Conservation (phyloP, 2,329 filamentous ascomycete genomes). For the Colletotrichum cereale region DNA sequence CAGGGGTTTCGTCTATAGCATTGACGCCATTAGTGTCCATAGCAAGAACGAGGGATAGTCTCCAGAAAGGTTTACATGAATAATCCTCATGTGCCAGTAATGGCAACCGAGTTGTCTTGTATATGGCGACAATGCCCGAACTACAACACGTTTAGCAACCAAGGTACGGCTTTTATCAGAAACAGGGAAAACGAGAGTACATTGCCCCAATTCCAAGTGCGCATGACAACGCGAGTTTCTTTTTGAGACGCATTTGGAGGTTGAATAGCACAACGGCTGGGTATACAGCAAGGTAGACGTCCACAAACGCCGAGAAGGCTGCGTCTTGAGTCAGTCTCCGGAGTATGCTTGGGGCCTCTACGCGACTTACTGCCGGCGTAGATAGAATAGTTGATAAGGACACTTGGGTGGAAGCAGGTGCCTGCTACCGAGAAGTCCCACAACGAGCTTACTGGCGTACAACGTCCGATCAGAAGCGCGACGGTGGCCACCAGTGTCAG, state of each 20-base stretch:
- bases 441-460: slow-evolving; percentile 52
- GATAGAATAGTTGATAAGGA: slow-evolving; percentile 55
- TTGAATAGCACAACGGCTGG: slow-evolving; percentile 52
- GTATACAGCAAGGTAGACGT: slow-evolving; percentile 58
- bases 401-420: slow-evolving; percentile 49
- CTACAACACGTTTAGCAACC: slow-evolving; percentile 15
- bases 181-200: slow-evolving; percentile 38
- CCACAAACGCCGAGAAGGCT: slow-evolving; percentile 53
- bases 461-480: slow-evolving; percentile 57
- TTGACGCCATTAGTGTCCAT: neutral
- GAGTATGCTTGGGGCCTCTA: neutral
- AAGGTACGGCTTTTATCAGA: neutral
- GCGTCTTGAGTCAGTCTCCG: neutral
- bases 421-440: slow-evolving; percentile 54
- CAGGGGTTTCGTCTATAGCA: slow-evolving; percentile 51
- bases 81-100: slow-evolving; percentile 44
- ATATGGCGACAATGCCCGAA: slow-evolving; percentile 46
- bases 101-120: slow-evolving; percentile 53
- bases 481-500: slow-evolving; percentile 51
- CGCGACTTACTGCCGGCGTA: slow-evolving; percentile 52
- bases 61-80: slow-evolving; percentile 39
- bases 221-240: slow-evolving; percentile 55
- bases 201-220: slow-evolving; percentile 56
- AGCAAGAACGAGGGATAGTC: neutral
- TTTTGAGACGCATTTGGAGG: slow-evolving; percentile 53